These are phyloP conservation scores for Mantamonas sphyraenae DNA, from an alignment of 78 protist genomes.

Conservation along the genomic window DNA sequence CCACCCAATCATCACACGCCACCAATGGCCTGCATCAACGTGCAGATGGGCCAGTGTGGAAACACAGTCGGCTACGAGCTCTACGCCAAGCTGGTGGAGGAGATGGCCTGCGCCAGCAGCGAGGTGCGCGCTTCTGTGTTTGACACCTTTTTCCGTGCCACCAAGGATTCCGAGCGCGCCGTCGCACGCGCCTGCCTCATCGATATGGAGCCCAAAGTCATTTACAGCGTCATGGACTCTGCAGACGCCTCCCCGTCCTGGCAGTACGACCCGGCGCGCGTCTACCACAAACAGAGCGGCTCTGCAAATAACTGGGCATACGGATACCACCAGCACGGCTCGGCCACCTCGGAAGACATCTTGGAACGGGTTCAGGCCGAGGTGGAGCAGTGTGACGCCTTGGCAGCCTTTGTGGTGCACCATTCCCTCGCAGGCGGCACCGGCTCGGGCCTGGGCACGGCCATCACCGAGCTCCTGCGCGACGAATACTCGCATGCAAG, in stretches of 20 bases:
- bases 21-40: conserved; percentile 6
- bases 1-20: too few species aligned
- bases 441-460: conserved; percentile 49
- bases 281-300: background rate
- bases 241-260: background rate
- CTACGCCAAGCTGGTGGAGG: background rate
- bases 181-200: conserved; percentile 37
- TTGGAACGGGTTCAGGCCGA: conserved; percentile 3
- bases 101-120: background rate
- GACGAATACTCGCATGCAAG: conserved; percentile 1
- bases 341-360: background rate
- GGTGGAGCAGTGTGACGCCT: conserved; percentile 6
- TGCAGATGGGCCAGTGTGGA: conserved; percentile 36
- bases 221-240: background rate
- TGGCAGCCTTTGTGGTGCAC: conserved; percentile 9
- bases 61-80: conserved; percentile 20
- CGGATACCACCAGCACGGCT: conserved; percentile 24
- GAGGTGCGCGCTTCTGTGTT: background rate
- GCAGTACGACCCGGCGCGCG: background rate
- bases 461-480: conserved; percentile 10
- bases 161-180: background rate
- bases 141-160: background rate
- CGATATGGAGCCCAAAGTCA: conserved; percentile 54
- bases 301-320: conserved; percentile 54
- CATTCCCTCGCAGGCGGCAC: conserved; percentile 52